Conservation (phyloP, 192 early-diverging fungal species). For the Coemansia sp. region DNA sequence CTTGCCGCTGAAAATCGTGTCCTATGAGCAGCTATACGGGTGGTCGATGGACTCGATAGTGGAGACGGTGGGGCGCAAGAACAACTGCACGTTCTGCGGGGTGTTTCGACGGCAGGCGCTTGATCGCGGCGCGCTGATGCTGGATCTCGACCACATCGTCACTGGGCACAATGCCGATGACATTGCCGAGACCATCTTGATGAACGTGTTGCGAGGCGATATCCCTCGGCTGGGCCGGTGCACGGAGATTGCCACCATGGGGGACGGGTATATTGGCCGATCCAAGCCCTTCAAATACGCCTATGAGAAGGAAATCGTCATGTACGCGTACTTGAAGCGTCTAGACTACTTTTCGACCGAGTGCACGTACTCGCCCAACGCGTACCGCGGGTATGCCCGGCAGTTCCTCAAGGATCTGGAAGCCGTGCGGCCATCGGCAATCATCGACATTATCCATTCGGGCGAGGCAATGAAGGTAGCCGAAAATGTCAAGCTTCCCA, state of each 20-base stretch:
- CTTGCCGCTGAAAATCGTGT: conserved; percentile 90
- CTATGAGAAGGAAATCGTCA: conserved; percentile 99
- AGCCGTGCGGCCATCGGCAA: conserved; percentile 78
- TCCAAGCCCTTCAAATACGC: conserved; percentile 99
- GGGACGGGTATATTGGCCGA: conserved; percentile 71
- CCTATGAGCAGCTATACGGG: conserved; percentile 92
- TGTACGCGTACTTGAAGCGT: conserved; percentile 97
- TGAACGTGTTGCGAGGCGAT: conserved; percentile 98
- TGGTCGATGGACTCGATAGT: conserved; percentile 99
- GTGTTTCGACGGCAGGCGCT: conserved; percentile 97
- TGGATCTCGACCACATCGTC: conserved; percentile 92
- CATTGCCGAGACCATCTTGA: conserved; percentile 96
- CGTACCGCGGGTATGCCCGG: conserved; percentile 93
- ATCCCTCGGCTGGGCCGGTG: conserved; percentile 86
- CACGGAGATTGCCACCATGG: conserved; percentile 84
- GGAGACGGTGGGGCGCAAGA: conserved; percentile 88
- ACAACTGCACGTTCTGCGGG: conserved; percentile 99
- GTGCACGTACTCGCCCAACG: conserved; percentile 96
- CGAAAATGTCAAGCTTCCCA: conserved; percentile 61
- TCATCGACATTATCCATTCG: conserved; percentile 94
- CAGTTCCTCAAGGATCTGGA: conserved; percentile 96
- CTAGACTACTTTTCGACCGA: conserved; percentile 99
- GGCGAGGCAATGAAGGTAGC: conserved; percentile 85
- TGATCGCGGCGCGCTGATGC: conserved; percentile 88
- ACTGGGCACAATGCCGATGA: conserved; percentile 99